Evolutionary conservation across 2,329 filamentous ascomycete genomes (phyloP).

Genomic region (Fonsecaea nubica): DNA sequence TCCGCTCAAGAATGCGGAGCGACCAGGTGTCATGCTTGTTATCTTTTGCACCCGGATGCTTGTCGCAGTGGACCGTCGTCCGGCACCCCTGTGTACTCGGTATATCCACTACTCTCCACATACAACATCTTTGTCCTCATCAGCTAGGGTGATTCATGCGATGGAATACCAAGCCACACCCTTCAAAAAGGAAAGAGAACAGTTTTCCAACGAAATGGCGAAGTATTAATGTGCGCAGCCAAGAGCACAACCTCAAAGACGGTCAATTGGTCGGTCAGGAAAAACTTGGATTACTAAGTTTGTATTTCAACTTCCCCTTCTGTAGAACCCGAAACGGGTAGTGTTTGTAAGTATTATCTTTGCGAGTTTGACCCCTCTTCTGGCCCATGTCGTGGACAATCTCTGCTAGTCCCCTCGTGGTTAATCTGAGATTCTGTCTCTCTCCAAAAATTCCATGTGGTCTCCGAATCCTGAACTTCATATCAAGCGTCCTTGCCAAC

Average conservation of each 20-base stretch:
- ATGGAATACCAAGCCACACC: background rate
- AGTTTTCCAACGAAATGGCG: background rate
- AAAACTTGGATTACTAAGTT: slow-evolving; percentile 16
- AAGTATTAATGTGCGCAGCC: slow-evolving; percentile 8
- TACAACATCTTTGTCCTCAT: background rate
- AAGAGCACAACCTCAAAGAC: background rate
- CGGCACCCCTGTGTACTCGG: background rate
- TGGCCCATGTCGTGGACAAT: background rate
- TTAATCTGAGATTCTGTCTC: background rate
- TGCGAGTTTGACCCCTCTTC: slow-evolving; percentile 11
- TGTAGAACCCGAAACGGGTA: slow-evolving; percentile 16
- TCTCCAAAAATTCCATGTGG: background rate
- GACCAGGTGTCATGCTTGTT: background rate
- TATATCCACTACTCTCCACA: background rate
- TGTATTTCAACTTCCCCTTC: background rate
- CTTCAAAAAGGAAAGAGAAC: background rate
- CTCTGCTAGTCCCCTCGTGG: slow-evolving; percentile 7
- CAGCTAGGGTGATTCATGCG: background rate
- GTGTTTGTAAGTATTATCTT: slow-evolving; percentile 11
- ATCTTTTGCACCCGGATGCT: background rate
- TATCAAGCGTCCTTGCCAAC: slow-evolving; percentile 4
- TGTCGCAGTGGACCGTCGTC: background rate
- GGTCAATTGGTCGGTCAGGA: slow-evolving; percentile 3
- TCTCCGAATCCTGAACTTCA: slow-evolving; percentile 16
- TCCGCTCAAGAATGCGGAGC: background rate